These are phyloP conservation scores for Sporothrix brasiliensis DNA, from an alignment of 2,329 filamentous ascomycete species.

Conservation along the genomic window DNA sequence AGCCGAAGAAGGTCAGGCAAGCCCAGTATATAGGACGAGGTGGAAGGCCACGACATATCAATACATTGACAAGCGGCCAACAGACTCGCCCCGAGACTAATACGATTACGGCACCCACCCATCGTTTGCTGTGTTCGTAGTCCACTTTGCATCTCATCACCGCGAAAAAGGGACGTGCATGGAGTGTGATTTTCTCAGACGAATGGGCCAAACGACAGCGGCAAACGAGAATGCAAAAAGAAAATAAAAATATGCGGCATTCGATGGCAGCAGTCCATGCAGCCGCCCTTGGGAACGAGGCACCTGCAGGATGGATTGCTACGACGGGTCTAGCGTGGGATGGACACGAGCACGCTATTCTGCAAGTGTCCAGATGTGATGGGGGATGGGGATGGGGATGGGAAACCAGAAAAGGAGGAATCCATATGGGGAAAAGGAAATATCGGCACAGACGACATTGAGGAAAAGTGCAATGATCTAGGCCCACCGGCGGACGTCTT, in stretches of 20 bases:
- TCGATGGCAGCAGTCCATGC: conserved; percentile 10
- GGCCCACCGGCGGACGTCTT: neutral
- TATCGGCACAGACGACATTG: neutral
- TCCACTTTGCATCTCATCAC: neutral
- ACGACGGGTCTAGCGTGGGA: conserved; percentile 23
- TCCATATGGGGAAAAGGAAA: conserved; percentile 11
- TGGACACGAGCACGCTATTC: neutral
- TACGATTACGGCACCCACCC: neutral
- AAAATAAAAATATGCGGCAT: neutral
- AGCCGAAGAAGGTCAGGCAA: neutral
- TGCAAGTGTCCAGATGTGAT: neutral
- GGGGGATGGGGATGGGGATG: neutral
- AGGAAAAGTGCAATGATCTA: conserved; percentile 8
- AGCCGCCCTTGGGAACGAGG: conserved; percentile 10
- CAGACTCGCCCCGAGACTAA: neutral
- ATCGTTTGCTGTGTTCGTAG: neutral
- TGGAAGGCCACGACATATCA: conserved; percentile 19
- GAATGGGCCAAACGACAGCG: neutral
- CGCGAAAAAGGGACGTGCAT: neutral
- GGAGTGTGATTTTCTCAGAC: neutral
- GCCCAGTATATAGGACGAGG: neutral
- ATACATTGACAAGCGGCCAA: neutral
- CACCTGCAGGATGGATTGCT: conserved; percentile 10
- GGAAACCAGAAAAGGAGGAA: neutral
- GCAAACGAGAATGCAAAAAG: neutral